Base-by-base conservation (phyloP, 192 early-diverging fungal species). In the Linnemannia exigua region DNA sequence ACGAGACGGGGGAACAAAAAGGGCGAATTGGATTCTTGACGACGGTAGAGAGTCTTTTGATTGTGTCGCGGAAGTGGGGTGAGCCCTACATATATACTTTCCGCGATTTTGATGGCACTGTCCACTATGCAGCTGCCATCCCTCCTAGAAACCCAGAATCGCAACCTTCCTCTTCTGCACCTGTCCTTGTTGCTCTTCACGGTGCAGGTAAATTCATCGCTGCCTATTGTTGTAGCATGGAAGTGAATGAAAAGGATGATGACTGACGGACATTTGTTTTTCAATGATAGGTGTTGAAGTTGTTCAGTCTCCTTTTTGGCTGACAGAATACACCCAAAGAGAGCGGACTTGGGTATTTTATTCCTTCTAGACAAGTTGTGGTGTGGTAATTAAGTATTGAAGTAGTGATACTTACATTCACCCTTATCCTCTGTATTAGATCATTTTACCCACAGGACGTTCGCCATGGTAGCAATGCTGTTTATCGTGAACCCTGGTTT, bases 51-150 rank as follows among this genome's bases (percentile, higher is more conserved):
- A 8, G 33, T 17, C 66, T 87, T 1, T 33, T 1, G 5, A 70
- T 94, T 20, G 50, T 70, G 17, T 35, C 73, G 33, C 50, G 81
- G 38, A 79, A 19, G 58, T 92, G 88, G 80, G 91, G 89, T 4
- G 91, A 94, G 9, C 75, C 81, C 1, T 95, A 93, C 84, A 92
- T 91, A 52, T 93, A 95, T 52, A 96, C 95, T 0, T 94, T 95
- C 84, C 44, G 84, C 61, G 95, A 94, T 50, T 94, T 91, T 77
- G 95, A 96, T 79, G 84, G 82, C 36, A 88, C 90, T 9, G 89
- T 96, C 0, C 94, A 96, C 54, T 93, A 95, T 88, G 94, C 90
- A 3, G 84, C 87, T 28, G 77, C 81, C 1, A 89, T 88, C 36
- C 80, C 77, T n/a, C 89, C 91, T 3, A 89, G 88, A 16, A 75